Percentiles rank a stretch among this genome's conserved stretches.
phyloP scores from a whole-genome alignment of 2,329 filamentous ascomycete species.

The Paraconiothyrium sp. region DNA sequence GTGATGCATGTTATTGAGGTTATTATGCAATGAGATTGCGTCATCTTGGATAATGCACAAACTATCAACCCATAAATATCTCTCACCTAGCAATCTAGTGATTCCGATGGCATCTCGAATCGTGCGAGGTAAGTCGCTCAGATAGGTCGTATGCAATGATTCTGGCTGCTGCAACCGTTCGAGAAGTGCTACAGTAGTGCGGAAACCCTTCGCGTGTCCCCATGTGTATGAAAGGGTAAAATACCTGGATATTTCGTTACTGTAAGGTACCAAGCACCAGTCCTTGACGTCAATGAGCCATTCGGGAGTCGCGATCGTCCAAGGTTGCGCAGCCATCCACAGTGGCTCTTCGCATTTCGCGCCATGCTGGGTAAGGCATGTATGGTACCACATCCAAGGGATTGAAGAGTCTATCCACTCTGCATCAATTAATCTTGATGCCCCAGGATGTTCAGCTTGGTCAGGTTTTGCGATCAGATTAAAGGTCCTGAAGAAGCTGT shows the following conservation, averaged over 20 bases:
- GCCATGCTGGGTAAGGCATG: neutral
- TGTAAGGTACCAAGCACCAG: neutral
- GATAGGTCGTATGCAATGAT: neutral
- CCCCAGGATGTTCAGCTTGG: neutral
- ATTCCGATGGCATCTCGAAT: neutral
- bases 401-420: neutral
- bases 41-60: conserved; percentile 4
- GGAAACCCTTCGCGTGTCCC: neutral
- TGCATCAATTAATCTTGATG: neutral
- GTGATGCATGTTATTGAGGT: neutral
- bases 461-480: neutral
- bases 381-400: neutral
- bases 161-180: neutral
- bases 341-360: neutral
- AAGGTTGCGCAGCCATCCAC: neutral
- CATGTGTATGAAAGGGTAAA: neutral
- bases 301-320: neutral
- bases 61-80: neutral
- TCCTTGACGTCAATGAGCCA: neutral
- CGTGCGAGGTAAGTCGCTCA: neutral
- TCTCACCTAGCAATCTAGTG: neutral
- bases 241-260: neutral
- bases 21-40: neutral
- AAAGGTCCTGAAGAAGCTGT: neutral
- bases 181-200: neutral